Conservation (phyloP, 805 yeast species). For the Clavispora santaluciae region DNA sequence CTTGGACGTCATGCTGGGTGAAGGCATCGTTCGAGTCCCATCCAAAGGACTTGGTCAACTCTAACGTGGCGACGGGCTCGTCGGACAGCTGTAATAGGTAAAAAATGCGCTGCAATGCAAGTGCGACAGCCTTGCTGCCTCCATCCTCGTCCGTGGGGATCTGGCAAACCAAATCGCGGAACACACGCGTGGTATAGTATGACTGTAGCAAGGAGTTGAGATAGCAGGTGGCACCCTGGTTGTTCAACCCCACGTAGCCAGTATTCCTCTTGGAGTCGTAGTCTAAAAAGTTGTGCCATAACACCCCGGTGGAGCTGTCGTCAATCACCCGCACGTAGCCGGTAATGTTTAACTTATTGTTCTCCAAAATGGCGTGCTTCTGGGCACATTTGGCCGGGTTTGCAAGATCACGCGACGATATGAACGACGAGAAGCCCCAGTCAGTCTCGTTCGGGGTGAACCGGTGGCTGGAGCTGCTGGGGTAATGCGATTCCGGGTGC, state of each 20-base stretch:
- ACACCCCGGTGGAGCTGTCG: conserved; percentile 85
- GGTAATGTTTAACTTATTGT: conserved; percentile 62
- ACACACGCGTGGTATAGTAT: conserved; percentile 76
- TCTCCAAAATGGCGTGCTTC: conserved; percentile 39
- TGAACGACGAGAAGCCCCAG: conserved; percentile 91
- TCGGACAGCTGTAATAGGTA: conserved; percentile 70
- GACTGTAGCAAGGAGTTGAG: conserved; percentile 89
- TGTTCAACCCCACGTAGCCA: conserved; percentile 87
- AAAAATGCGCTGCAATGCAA: conserved; percentile 84
- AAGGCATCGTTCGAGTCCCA: conserved; percentile 96
- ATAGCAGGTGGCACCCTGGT: conserved; percentile 98
- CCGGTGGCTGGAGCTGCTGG: conserved; percentile 70
- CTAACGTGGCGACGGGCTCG: conserved; percentile 77
- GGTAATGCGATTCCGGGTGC: conserved; percentile 54
- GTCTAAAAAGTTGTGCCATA: conserved; percentile 84
- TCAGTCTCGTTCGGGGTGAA: conserved; percentile 74
- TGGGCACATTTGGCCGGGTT: conserved; percentile 17
- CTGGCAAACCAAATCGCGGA: conserved; percentile 80
- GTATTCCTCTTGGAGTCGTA: conserved; percentile 84
- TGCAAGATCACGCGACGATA: conserved; percentile 41
- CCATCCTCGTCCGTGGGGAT: conserved; percentile 63
- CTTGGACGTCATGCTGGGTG: conserved; percentile 98
- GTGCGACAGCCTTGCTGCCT: conserved; percentile 46
- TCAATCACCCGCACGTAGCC: conserved; percentile 72
- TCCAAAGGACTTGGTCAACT: conserved; percentile 88